Evolutionary conservation across 805 yeast genomes (phyloP).

Genomic region (Wickerhamia fluorescens): DNA sequence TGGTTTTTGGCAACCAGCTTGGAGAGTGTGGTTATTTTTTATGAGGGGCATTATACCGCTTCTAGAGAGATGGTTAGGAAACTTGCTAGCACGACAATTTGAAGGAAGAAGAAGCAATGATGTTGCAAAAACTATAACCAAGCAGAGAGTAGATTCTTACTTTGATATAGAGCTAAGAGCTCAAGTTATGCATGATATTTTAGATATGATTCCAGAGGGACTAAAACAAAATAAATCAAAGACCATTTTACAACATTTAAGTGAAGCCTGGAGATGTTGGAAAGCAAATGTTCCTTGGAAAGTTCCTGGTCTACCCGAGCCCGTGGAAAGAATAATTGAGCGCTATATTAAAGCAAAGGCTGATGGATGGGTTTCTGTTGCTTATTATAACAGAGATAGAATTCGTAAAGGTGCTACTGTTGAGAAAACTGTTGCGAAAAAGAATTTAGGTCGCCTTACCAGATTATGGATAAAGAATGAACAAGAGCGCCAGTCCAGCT

Average conservation of each 20-base stretch:
- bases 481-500: constrained; percentile 77
- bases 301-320: constrained; percentile 93
- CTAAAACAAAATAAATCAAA: constrained; percentile 80
- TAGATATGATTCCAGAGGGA: constrained; percentile 97
- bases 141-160: constrained; percentile 91
- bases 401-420: constrained; percentile 85
- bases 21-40: constrained; percentile 94
- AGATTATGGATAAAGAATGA: constrained; percentile 89
- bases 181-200: constrained; percentile 89
- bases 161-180: constrained; percentile 91
- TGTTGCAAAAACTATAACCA: constrained; percentile 88
- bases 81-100: constrained; percentile 83
- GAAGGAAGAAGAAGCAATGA: constrained; percentile 93
- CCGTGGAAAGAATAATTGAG: constrained; percentile 78
- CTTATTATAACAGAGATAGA: constrained; percentile 87
- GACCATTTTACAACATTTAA: constrained; percentile 83
- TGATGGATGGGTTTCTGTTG: constrained; percentile 92
- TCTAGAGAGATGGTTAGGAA: constrained; percentile 92
- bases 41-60: constrained; percentile 88
- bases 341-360: constrained; percentile 92
- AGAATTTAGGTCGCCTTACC: constrained; percentile 86
- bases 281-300: constrained; percentile 98
- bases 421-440: constrained; percentile 90
- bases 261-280: constrained; percentile 99
- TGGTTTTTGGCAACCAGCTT: constrained; percentile 99